These are phyloP conservation scores for Strigomonas culicis DNA, from an alignment of 208 protist genomes.

Conservation along the genomic window DNA sequence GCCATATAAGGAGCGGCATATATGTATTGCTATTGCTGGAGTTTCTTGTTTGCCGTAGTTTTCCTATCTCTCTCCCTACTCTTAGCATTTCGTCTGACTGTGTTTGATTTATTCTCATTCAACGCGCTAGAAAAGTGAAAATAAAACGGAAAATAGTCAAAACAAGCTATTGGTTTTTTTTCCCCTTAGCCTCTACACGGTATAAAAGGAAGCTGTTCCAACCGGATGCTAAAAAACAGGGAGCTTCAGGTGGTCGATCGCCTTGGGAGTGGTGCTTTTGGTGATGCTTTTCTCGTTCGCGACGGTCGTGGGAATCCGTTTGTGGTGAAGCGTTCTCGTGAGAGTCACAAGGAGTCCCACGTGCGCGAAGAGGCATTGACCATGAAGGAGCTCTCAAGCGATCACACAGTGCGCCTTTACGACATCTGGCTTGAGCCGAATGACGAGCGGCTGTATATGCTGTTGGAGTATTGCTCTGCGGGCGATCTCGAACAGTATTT, in stretches of 20 bases:
- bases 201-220: not conserved
- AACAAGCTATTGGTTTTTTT: not conserved
- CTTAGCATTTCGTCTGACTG: not conserved
- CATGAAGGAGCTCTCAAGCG: constrained; percentile 42
- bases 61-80: not conserved
- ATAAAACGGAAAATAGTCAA: not conserved
- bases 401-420: constrained; percentile 49
- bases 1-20: not conserved
- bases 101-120: not conserved
- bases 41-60: not conserved
- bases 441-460: constrained; percentile 39
- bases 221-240: not conserved
- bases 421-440: constrained; percentile 44
- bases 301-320: constrained; percentile 11
- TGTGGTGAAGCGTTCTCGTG: constrained; percentile 62
- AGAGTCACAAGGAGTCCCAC: constrained; percentile 4
- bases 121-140: not conserved
- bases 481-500: constrained; percentile 51
- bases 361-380: constrained; percentile 35
- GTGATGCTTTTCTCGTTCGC: constrained; percentile 37
- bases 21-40: not conserved
- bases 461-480: constrained; percentile 76
- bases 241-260: not conserved
- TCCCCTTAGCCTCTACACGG: no score
- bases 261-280: constrained; percentile 47